A percentile compares a stretch with the other conserved stretches of the same genome.
Conservation (phyloP, 257 asterid species). For the Solanum infundibuliforme region DNA sequence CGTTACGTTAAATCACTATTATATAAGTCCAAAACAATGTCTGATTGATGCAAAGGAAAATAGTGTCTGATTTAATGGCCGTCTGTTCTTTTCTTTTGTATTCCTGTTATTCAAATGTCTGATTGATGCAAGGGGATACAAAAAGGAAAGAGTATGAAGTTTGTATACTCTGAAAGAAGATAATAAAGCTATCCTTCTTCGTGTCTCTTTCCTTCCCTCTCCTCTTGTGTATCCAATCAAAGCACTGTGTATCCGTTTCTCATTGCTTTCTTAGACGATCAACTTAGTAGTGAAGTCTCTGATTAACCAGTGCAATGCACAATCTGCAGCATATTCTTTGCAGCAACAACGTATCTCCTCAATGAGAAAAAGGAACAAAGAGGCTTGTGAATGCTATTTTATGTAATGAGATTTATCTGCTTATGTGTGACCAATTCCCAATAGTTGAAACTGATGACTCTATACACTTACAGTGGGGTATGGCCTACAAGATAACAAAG, state of each 20-base stretch:
- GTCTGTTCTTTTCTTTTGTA: neutral
- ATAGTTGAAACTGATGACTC: neutral
- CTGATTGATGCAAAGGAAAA: neutral
- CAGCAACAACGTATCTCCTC: neutral
- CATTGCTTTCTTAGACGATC: neutral
- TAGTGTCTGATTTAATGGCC: neutral
- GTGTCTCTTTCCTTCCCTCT: neutral
- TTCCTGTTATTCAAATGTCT: neutral
- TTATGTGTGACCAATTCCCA: neutral
- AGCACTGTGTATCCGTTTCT: neutral
- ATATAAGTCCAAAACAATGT: neutral
- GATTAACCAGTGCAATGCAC: neutral
- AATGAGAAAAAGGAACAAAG: neutral
- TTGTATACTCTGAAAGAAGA: neutral
- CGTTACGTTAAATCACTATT: neutral
- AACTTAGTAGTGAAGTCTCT: neutral
- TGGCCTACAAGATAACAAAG: conserved; percentile 64
- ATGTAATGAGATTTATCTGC: neutral
- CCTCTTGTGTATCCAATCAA: neutral
- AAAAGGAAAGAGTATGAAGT: neutral
- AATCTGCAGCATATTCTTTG: neutral
- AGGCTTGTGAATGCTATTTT: neutral
- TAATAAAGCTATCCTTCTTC: neutral
- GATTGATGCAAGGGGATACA: neutral
- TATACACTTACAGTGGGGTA: conserved; percentile 61